Base-by-base conservation (phyloP, 169 alveolate species). In the Plasmodium gonderi region DNA sequence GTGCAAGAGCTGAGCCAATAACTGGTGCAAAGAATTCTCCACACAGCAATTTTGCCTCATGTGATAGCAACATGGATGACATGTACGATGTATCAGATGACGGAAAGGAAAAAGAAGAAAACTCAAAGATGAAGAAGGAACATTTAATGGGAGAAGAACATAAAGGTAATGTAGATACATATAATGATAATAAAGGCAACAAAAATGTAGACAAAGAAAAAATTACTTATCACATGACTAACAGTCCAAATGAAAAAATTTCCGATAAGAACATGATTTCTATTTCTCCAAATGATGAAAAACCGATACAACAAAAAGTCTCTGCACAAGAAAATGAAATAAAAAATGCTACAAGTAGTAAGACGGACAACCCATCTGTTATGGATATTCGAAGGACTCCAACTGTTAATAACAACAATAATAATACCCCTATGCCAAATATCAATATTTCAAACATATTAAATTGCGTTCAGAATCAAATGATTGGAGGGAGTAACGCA, bases 1-100 rank as follows among this genome's bases (percentile, higher is more conserved):
- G 11, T 3, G 31, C 42, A 31, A 67, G 26, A 12, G 49, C 8
- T 64, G 26, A 26, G 6, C 26, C 42, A 23, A 69, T n/a, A n/a
- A n/a, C n/a, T n/a, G n/a, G n/a, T n/a, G n/a, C n/a, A n/a, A n/a
- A n/a, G n/a, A n/a, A n/a, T n/a, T n/a, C n/a, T n/a, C n/a, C n/a
- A n/a, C n/a, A 83, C 17, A 51, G 60, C 26, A 69, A 69, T 60
- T 83, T 83, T 12, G 75, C 64, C 40, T 69, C 51, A 14, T 83
- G 77, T 72, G 92, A 83, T 14, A 83, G 82, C 26, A 83, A 83
- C 54, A 83, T 69, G 42, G 83, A 83, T 47, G 92, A 82, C 38
- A 82, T 82, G 75, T 82, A 82, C 40, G 92, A 69, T 9, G 20
- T 49, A 9, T 83, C 92, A 1, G 83, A 83, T 2, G 92, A 83